Conservation (phyloP, 208 protist genomes). For the Leptomonas seymouri region DNA sequence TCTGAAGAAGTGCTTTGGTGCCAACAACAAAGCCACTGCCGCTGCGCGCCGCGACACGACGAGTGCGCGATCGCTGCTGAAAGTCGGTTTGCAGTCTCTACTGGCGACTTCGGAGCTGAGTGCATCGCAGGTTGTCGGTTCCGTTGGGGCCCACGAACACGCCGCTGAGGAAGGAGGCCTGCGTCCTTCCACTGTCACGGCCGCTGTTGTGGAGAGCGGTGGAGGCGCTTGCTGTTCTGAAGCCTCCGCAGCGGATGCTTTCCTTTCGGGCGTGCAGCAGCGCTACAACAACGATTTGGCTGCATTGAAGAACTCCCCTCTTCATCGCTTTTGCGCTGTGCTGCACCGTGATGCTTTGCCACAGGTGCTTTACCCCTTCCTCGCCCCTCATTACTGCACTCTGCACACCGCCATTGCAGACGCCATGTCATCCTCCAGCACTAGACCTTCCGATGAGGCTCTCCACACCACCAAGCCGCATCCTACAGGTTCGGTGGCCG, state of each 20-base stretch:
- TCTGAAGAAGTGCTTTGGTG: slow-evolving; percentile 3
- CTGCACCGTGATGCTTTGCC: slow-evolving; percentile 10
- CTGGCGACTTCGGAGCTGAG: neutral
- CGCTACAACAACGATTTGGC: neutral
- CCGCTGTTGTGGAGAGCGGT: neutral
- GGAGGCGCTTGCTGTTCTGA: neutral
- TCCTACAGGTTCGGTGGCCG: neutral
- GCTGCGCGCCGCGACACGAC: neutral
- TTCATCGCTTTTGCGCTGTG: slow-evolving; percentile 4
- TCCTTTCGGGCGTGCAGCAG: slow-evolving; percentile 29
- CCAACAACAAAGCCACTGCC: neutral
- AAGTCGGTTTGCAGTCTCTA: neutral
- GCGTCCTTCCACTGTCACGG: neutral
- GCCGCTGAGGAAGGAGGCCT: neutral
- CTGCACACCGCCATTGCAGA: neutral
- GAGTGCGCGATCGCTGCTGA: neutral
- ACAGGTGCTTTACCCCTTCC: slow-evolving; percentile 10
- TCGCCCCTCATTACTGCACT: slow-evolving; percentile 1
- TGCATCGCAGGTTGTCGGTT: neutral
- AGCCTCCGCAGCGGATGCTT: slow-evolving; percentile 21
- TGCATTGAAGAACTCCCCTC: neutral
- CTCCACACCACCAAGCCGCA: neutral
- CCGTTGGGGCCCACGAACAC: neutral
- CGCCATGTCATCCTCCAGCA: neutral
- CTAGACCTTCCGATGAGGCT: neutral